Percentiles rank a stretch among this genome's conserved stretches.
Evolutionary conservation across 257 asterid species (phyloP).

Genomic region (Paulownia fortunei): DNA sequence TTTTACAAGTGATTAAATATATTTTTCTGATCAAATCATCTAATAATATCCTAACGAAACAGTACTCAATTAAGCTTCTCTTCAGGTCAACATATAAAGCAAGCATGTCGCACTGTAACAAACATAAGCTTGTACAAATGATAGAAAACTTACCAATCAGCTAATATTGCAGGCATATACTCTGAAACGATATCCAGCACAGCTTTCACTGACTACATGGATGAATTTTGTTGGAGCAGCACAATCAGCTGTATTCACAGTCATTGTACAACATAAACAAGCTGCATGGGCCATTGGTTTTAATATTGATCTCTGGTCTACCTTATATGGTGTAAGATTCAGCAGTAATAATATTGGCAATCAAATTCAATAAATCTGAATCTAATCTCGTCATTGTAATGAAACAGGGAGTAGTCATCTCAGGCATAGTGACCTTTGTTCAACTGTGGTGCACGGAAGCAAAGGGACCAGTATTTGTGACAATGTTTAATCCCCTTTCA

Average conservation of each 20-base stretch:
- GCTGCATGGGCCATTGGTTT: constrained; percentile 77
- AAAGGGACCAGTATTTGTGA: constrained; percentile 82
- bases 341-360: not conserved
- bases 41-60: not conserved
- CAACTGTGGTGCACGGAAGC: constrained; percentile 75
- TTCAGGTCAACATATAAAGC: not conserved
- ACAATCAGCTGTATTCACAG: constrained; percentile 75
- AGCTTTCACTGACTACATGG: constrained; percentile 75
- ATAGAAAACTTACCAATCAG: constrained; percentile 12
- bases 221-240: constrained; percentile 80
- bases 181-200: constrained; percentile 75
- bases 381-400: constrained; percentile 1
- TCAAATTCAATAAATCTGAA: not conserved
- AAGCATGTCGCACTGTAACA: not conserved
- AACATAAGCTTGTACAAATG: not conserved
- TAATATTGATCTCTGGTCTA: constrained; percentile 76
- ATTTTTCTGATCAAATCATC: too few relatives aligned
- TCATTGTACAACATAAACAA: constrained; percentile 51
- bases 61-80: not conserved
- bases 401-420: constrained; percentile 66
- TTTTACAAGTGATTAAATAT: too few relatives aligned
- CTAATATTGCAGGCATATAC: constrained; percentile 57
- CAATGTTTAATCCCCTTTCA: constrained; percentile 75
- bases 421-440: constrained; percentile 58
- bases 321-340: constrained; percentile 64